Conservation (phyloP, 2,329 filamentous ascomycete species). For the Beauveria pseudobassiana region DNA sequence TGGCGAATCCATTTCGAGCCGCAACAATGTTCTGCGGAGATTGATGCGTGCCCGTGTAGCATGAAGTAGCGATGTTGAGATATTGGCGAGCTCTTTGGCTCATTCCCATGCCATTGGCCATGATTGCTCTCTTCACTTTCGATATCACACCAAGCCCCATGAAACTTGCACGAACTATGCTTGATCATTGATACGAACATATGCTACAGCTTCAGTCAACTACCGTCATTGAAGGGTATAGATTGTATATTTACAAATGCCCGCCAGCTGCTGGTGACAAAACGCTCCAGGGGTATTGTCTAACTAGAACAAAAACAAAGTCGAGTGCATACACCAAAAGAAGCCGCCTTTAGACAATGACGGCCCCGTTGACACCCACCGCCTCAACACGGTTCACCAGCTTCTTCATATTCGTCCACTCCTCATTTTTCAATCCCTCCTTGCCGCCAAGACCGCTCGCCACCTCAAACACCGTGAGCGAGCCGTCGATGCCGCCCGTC, state of each 20-base stretch:
- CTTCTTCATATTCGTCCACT: conserved; percentile 92
- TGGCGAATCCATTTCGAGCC: too few species aligned
- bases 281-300: conserved; percentile 8
- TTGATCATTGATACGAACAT: background rate
- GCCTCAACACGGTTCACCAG: conserved; percentile 70
- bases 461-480: conserved; percentile 89
- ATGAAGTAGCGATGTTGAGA: background rate
- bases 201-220: background rate
- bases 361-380: conserved; percentile 42
- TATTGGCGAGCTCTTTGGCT: too few species aligned
- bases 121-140: too few species aligned
- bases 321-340: background rate
- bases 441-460: conserved; percentile 74
- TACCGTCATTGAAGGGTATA: background rate
- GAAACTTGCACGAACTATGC: too few species aligned
- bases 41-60: too few species aligned
- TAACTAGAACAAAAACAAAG: background rate
- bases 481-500: conserved; percentile 85
- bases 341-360: conserved; percentile 25
- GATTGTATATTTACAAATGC: conserved; percentile 10
- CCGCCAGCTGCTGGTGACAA: conserved; percentile 3
- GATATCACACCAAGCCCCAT: too few species aligned
- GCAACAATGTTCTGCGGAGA: too few species aligned
- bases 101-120: too few species aligned
- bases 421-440: conserved; percentile 74